Evolutionary conservation across 768 basidiomycete genomes (phyloP).

Genomic region (Rhodotorula diobovata): DNA sequence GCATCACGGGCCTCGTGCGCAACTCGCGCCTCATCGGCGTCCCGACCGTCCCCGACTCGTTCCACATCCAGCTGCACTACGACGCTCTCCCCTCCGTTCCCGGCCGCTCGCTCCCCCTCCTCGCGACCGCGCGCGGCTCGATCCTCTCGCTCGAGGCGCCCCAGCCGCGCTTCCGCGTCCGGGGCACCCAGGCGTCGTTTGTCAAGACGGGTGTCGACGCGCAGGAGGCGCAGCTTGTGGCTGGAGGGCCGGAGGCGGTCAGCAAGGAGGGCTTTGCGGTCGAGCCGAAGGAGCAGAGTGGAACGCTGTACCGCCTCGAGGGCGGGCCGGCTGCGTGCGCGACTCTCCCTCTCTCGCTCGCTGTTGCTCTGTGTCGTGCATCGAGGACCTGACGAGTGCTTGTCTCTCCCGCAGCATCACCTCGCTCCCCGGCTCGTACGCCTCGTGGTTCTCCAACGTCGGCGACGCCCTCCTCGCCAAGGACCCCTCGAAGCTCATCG

Average conservation of each 20-base stretch:
- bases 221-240: conserved; percentile 72
- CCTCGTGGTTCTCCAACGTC: conserved; percentile 49
- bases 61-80: conserved; percentile 42
- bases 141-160: conserved; percentile 62
- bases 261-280: conserved; percentile 54
- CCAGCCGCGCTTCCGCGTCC: conserved; percentile 68
- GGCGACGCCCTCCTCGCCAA: conserved; percentile 51
- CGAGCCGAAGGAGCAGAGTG: conserved; percentile 7
- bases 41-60: conserved; percentile 49
- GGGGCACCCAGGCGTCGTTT: conserved; percentile 46
- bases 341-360: conserved; percentile 41
- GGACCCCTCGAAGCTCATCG: conserved; percentile 27
- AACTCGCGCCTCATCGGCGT: conserved; percentile 58
- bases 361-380: neutral
- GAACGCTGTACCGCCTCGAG: conserved; percentile 8
- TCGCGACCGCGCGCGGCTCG: conserved; percentile 64
- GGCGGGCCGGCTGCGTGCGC: neutral
- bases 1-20: conserved; percentile 64
- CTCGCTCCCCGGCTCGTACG: conserved; percentile 58
- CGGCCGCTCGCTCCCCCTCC: conserved; percentile 52
- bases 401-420: conserved; percentile 39
- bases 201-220: conserved; percentile 68
- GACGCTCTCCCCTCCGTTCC: conserved; percentile 39
- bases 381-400: too few relatives aligned
- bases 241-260: conserved; percentile 45